These are phyloP conservation scores for Kickxella alabastrina DNA, from an alignment of 192 early-diverging fungal species.

Conservation along the genomic window DNA sequence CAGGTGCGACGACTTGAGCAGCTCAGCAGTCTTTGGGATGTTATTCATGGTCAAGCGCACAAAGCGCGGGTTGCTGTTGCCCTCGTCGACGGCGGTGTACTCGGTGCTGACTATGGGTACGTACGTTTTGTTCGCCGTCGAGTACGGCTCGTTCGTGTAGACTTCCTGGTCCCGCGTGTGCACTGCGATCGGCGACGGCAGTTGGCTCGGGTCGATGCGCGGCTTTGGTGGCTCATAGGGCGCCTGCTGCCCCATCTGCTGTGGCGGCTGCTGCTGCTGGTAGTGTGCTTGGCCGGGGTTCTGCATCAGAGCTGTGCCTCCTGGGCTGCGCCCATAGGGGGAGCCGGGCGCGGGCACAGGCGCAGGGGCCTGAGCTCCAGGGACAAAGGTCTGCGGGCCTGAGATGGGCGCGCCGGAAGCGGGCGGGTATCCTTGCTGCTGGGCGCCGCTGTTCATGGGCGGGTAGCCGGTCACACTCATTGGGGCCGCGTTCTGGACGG, in stretches of 20 bases:
- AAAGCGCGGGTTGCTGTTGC: conserved; percentile 88
- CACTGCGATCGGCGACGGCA: conserved; percentile 84
- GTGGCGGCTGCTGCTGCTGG: conserved; percentile 33
- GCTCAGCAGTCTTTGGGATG: conserved; percentile 77
- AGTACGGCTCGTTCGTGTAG: conserved; percentile 64
- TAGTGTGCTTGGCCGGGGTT: background rate
- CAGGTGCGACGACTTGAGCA: conserved; percentile 71
- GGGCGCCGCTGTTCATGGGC: conserved; percentile 7
- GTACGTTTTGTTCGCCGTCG: conserved; percentile 63
- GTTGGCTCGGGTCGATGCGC: conserved; percentile 91
- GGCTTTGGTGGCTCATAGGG: conserved; percentile 48
- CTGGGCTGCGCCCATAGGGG: conserved; percentile 23
- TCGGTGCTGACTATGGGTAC: conserved; percentile 79
- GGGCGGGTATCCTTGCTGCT: conserved; percentile 18
- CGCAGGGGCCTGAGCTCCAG: conserved; percentile 33
- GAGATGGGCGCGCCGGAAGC: conserved; percentile 18
- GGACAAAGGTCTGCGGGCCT: conserved; percentile 46
- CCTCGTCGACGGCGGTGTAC: conserved; percentile 85
- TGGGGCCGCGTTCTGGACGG: conserved; percentile 4
- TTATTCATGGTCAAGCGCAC: conserved; percentile 86
- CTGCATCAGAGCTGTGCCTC: conserved; percentile 7
- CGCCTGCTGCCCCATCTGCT: conserved; percentile 33
- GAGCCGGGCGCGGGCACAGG: conserved; percentile 20
- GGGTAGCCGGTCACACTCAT: conserved; percentile 16
- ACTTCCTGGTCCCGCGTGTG: conserved; percentile 76